Base-by-base conservation (phyloP, 306 rosid species). In the Phaseolus lunatus region DNA sequence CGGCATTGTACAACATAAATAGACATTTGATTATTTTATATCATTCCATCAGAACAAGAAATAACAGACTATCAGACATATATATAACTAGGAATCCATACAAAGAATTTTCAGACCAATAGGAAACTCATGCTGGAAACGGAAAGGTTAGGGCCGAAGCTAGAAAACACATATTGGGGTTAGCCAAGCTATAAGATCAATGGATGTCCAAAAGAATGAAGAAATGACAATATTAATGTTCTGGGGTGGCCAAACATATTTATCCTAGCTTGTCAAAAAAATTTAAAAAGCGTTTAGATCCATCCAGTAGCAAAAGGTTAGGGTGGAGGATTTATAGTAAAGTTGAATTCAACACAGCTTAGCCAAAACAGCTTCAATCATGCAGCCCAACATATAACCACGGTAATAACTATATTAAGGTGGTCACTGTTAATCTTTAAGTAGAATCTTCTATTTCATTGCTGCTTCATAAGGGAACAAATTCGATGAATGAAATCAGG, bases 331-430 rank as follows among this genome's bases (percentile, higher is more conserved):
- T 22, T 62, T 20, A 62, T n/a, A 50, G 44, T 39, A 24, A 57
- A 5, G 69, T 41, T 57, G 57, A 57, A 5, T 11, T n/a, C 22
- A 9, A 50, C 45, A 48, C 12, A 39, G 72, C 27, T 26, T 5
- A 45, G 23, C 22, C 73, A 37, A 6, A 73, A 65, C 49, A 35
- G 20, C 31, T 48, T 37, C 65, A 81, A 45, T 63, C 79, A 73
- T n/a, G 70, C 80, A 67, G 52, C 75, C 33, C 45, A 47, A 57
- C 48, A 35, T 75, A 57, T 13, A 56, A 27, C 58, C 9, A 20
- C 44, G 19, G 20, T 44, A 33, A 57, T 44, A 72, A 72, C 13
- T 19, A 65, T 72, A 48, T 58, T 33, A 35, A 35, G 57, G 24
- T 63, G 24, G 31, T 20, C 63, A 23, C 63, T 13, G 65, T 26